Evolutionary conservation across 2,329 filamentous ascomycete species (phyloP).

Genomic region (Huntiella moniliformis): DNA sequence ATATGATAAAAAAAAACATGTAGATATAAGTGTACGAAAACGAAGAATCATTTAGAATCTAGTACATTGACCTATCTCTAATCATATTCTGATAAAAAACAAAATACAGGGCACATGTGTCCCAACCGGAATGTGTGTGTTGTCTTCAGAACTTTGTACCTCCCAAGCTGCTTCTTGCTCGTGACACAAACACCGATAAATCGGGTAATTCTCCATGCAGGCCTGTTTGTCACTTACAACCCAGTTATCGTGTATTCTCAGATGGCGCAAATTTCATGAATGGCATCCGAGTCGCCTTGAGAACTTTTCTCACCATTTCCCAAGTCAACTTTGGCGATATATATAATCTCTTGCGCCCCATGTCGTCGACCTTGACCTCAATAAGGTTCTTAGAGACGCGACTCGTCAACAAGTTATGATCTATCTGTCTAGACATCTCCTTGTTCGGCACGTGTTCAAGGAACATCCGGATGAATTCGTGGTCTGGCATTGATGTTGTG

Average conservation of each 20-base stretch:
- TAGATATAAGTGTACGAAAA: too few relatives aligned
- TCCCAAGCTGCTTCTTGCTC: too few relatives aligned
- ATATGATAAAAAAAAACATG: too few relatives aligned
- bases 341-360: slow-evolving; percentile 8
- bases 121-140: too few relatives aligned
- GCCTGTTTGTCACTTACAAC: too few relatives aligned
- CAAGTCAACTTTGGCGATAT: slow-evolving; percentile 7
- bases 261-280: slow-evolving; percentile 6
- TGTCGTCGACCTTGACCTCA: slow-evolving; percentile 5
- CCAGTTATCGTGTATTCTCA: not conserved
- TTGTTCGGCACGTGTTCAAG: slow-evolving; percentile 10
- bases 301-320: slow-evolving; percentile 8
- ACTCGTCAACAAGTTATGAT: slow-evolving; percentile 9
- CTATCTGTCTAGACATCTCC: slow-evolving; percentile 9
- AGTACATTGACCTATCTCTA: too few relatives aligned
- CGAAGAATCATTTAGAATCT: too few relatives aligned
- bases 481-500: slow-evolving; percentile 7
- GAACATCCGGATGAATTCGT: slow-evolving; percentile 11
- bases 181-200: too few relatives aligned
- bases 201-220: too few relatives aligned
- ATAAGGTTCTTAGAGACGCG: slow-evolving; percentile 2
- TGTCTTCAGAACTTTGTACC: too few relatives aligned
- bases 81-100: too few relatives aligned
- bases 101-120: too few relatives aligned
- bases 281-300: slow-evolving; percentile 7